A percentile compares a stretch with the other conserved stretches of the same genome.
phyloP scores from a whole-genome alignment of 768 basidiomycete species.

The Pisolithus sp. region DNA sequence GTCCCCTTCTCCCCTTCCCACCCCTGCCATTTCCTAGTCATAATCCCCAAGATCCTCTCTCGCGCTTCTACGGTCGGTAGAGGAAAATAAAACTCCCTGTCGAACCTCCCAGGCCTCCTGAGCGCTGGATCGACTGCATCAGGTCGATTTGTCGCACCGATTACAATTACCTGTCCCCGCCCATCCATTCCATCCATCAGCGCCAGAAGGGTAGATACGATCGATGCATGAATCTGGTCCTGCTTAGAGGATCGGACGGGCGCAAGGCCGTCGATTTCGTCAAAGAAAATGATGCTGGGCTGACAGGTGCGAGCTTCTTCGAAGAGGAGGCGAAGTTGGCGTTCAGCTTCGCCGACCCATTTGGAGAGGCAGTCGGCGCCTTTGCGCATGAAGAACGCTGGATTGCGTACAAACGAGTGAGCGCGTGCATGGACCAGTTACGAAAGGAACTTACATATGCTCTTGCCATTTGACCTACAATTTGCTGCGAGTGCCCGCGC shows the following conservation, averaged over 20 bases:
- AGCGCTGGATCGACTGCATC: constrained; percentile 98
- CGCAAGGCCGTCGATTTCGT: constrained; percentile 97
- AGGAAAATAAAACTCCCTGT: constrained; percentile 97
- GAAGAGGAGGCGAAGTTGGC: constrained; percentile 89
- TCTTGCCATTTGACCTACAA: constrained; percentile 77
- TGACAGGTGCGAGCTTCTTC: constrained; percentile 91
- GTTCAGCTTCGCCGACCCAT: constrained; percentile 99
- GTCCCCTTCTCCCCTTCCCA: constrained; percentile 54
- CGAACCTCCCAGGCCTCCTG: constrained; percentile 89
- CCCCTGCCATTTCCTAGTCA: constrained; percentile 86
- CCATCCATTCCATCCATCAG: constrained; percentile 99
- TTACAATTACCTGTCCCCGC: constrained; percentile 93
- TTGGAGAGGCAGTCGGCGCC: constrained; percentile 97
- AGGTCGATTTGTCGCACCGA: constrained; percentile 95
- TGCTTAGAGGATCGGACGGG: constrained; percentile 98
- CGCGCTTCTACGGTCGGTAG: constrained; percentile 79
- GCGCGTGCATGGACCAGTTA: not conserved
- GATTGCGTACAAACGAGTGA: not conserved
- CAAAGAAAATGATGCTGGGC: constrained; percentile 98
- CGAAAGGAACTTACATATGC: constrained; percentile 63
- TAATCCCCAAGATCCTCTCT: constrained; percentile 83
- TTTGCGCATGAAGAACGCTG: constrained; percentile 99
- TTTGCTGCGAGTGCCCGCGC: constrained; percentile 93
- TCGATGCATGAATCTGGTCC: constrained; percentile 97
- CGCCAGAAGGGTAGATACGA: constrained; percentile 91